Base-by-base conservation (phyloP, 1,139 yeast species). In the Diutina ranongensis region DNA sequence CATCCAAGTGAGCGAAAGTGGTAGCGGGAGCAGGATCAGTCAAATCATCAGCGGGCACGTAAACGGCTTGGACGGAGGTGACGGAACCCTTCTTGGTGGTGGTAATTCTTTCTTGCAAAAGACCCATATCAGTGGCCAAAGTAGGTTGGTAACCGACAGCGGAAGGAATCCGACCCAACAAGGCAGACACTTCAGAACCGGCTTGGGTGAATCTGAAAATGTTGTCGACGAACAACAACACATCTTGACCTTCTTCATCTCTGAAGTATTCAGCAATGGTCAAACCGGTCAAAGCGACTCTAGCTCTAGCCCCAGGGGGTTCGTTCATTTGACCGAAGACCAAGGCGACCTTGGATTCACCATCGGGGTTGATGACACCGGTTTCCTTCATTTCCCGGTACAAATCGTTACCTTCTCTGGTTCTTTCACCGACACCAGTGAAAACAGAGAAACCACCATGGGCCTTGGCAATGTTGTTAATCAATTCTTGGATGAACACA, bases 81-180 rank as follows among this genome's bases (percentile, higher is more conserved):
- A 92, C 97, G 71, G 98, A 92, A 80, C 98, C 98, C 82, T 92
- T 92, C 74, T 80, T 82, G 72, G 98, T 92, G 76, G 97, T 89
- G 76, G 98, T 92, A 75, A 92, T 92, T 82, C 98, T 94, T 80
- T 92, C 98, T 81, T 92, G 98, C 70, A 92, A 82, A 71, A 88
- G 83, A 86, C 98, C 98, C 97, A 92, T 92, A 88, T 92, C 98
- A 64, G 98, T 92, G 78, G 98, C 96, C 76, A 92, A 83, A 61
- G 98, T 92, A 72, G 98, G 98, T 79, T 92, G 98, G 76, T 92
- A 92, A 87, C 98, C 98, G 87, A 92, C 98, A 62, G 98, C 98
- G 57, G 98, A 92, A 71, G 98, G 98, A 72, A 92, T 92, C 86
- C 98, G 97, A 78, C 98, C 98, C 70, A 92, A 80, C 76, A 92